Conservation (phyloP, 495 filamentous ascomycete genomes). For the Trichoderma gamsii region DNA sequence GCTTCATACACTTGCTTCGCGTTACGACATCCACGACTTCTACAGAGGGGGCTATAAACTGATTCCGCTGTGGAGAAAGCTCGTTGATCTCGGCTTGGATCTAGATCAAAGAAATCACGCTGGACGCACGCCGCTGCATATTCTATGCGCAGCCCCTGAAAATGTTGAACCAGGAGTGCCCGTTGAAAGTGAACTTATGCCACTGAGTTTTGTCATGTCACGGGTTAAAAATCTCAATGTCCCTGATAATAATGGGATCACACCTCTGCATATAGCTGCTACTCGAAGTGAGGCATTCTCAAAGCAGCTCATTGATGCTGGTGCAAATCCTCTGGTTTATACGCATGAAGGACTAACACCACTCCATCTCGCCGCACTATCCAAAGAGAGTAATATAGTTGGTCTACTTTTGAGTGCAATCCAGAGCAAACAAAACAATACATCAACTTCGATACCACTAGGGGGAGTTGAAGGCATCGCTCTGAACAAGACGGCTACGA, state of each 20-base stretch:
- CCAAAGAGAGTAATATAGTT: conserved; percentile 33
- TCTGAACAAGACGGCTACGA: not conserved
- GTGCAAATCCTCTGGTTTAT: conserved; percentile 24
- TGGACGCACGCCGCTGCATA: conserved; percentile 15
- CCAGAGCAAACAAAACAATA: conserved; percentile 12
- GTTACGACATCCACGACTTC: not conserved
- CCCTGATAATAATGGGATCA: not conserved
- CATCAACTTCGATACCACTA: not conserved
- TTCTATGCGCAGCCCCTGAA: not conserved
- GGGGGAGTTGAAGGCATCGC: not conserved
- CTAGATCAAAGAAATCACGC: conserved; percentile 12
- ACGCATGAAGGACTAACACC: conserved; percentile 31
- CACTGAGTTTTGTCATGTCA: not conserved
- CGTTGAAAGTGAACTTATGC: not conserved
- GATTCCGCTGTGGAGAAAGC: not conserved
- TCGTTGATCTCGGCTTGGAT: not conserved
- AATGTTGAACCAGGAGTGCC: too few relatives aligned
- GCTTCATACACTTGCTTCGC: not conserved
- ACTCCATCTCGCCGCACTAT: conserved; percentile 36
- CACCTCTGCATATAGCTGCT: conserved; percentile 11
- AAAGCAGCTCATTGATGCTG: conserved; percentile 29
- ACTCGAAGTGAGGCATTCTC: conserved; percentile 16
- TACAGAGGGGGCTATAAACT: not conserved
- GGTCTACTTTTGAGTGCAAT: conserved; percentile 32
- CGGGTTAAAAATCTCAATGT: not conserved